These are phyloP conservation scores for Fusarium pininemorale DNA, from an alignment of 2,329 filamentous ascomycete species.

Conservation along the genomic window DNA sequence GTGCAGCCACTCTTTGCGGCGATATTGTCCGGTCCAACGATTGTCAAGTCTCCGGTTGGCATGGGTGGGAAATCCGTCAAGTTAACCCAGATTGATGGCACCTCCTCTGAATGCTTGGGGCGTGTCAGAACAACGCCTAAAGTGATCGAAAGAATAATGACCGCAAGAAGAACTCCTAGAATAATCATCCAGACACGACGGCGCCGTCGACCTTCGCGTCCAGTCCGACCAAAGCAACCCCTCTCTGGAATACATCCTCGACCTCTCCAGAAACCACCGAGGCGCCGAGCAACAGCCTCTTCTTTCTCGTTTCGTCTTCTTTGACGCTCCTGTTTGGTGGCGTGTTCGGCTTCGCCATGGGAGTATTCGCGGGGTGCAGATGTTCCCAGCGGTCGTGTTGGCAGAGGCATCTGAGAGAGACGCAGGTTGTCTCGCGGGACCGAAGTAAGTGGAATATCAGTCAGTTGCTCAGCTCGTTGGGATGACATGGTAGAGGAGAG, in stretches of 20 bases:
- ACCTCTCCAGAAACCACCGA: constrained; percentile 72
- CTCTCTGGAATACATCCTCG: constrained; percentile 68
- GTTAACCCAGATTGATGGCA: constrained; percentile 76
- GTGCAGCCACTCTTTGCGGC: constrained; percentile 75
- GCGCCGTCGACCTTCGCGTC: constrained; percentile 70
- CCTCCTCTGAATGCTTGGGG: constrained; percentile 32
- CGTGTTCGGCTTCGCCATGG: constrained; percentile 50
- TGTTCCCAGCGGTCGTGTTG: constrained; percentile 55
- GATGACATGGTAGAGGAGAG: constrained; percentile 70
- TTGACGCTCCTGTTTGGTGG: constrained; percentile 59
- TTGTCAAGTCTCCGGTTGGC: constrained; percentile 82
- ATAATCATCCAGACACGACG: constrained; percentile 68
- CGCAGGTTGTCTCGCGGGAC: constrained; percentile 36
- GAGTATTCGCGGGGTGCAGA: constrained; percentile 58
- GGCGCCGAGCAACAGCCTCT: constrained; percentile 65
- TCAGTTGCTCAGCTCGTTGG: constrained; percentile 68
- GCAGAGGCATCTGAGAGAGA: constrained; percentile 47
- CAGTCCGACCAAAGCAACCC: constrained; percentile 72
- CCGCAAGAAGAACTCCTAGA: constrained; percentile 58
- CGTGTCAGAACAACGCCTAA: constrained; percentile 65
- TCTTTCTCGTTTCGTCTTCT: constrained; percentile 71
- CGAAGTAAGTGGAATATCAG: constrained; percentile 65
- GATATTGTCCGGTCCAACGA: constrained; percentile 76
- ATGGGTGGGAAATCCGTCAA: constrained; percentile 87
- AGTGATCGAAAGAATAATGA: constrained; percentile 66